Conservation (phyloP, 176 grass and related monocot species). For the Elymus sibiricus region DNA sequence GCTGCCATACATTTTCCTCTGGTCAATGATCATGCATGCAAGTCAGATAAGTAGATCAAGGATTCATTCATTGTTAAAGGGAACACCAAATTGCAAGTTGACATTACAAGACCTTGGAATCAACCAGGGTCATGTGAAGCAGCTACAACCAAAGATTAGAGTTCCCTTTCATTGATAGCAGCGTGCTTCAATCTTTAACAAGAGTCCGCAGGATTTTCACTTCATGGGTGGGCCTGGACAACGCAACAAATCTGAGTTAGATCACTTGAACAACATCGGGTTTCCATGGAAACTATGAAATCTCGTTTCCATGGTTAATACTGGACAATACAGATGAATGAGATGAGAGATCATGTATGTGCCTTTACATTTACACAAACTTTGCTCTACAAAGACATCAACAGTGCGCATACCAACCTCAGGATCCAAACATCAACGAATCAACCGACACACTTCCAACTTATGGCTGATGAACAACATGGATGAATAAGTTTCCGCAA, state of each 20-base stretch:
- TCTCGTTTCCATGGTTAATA: no score
- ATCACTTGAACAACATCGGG: neutral
- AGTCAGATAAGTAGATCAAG: no score
- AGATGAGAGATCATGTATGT: no score
- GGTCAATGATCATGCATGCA: neutral
- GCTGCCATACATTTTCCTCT: neutral
- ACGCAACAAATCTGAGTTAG: neutral
- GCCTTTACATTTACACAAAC: no score
- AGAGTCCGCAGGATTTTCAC: slow-evolving; percentile 69
- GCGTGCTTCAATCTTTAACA: slow-evolving; percentile 65
- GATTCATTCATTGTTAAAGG: no score
- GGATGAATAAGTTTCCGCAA: no score
- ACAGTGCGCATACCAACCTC: no score
- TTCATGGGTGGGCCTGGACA: slow-evolving; percentile 82
- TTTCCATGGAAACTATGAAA: no score
- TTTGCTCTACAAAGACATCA: no score
- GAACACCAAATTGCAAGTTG: neutral
- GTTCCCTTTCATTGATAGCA: neutral
- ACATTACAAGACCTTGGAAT: neutral
- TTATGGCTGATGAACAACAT: neutral
- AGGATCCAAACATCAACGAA: neutral
- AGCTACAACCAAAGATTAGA: neutral
- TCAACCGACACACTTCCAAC: neutral
- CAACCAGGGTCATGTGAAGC: neutral
- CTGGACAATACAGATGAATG: no score